Conservation (phyloP, 148 eudicot species). For the Camellia japonica region DNA sequence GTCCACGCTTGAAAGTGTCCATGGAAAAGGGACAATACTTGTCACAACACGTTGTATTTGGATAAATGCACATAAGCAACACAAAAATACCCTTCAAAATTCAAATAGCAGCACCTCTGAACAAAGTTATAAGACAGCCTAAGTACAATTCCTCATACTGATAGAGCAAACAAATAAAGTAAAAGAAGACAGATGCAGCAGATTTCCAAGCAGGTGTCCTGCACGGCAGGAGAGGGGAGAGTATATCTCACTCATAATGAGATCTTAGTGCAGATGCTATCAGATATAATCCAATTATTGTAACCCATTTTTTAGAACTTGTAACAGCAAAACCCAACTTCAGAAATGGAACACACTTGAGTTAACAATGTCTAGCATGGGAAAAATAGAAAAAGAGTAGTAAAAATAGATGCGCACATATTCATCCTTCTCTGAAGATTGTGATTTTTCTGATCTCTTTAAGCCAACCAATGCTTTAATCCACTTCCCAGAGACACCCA, state of each 20-base stretch:
- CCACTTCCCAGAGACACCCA: constrained; percentile 92
- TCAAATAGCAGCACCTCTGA: not conserved
- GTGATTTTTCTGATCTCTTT: constrained; percentile 70
- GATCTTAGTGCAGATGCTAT: constrained; percentile 1
- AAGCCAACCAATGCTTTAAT: constrained; percentile 75
- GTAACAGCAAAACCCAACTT: not conserved
- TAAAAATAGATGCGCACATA: constrained; percentile 24
- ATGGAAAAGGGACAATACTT: not conserved
- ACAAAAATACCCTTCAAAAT: not conserved
- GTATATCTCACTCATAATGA: not conserved
- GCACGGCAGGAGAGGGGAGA: no score
- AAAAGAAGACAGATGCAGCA: not conserved
- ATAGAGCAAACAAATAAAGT: not conserved
- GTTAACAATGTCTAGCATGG: not conserved
- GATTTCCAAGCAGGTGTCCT: not conserved
- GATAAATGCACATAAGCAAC: not conserved
- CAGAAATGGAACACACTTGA: not conserved
- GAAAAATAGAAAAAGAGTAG: not conserved
- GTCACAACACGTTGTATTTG: not conserved
- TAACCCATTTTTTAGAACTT: not conserved
- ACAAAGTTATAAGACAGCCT: not conserved
- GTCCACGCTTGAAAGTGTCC: not conserved
- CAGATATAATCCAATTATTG: not conserved
- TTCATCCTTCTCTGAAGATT: constrained; percentile 53
- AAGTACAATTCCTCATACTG: not conserved